Evolutionary conservation across 352 stramenopile genomes (phyloP), one percentile per base, ranked within the genome.

Genomic region (Peronospora destructor): DNA sequence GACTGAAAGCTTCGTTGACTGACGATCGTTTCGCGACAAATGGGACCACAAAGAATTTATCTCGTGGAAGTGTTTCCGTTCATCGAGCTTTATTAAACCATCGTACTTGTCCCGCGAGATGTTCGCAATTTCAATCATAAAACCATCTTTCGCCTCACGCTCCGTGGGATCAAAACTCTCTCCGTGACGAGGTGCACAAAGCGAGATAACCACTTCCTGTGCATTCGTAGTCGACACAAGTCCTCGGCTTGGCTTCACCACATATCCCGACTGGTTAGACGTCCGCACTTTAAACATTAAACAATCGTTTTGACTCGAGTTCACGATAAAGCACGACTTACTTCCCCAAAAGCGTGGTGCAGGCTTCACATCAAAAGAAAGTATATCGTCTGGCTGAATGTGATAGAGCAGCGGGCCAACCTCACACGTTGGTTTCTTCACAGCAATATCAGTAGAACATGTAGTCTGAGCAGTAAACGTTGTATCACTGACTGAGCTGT

Each of bases 251-350:
- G 80, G 80, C 42, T 88, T 81, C 9, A 91, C 76, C 21, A 77
- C 76, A 47, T 91, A 91, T 2, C 73, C 77, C 3, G 63, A 68
- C 38, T 84, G 75, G 59, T 91, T 87, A 6, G 80, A 87, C 13
- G 77, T 91, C 55, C 84, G 85, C 50, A 91, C 66, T 48, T 87
- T 89, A 44, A 87, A 91, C 9, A 59, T 66, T 2, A 91, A 59
- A 17, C 74, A 81, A 25, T 71, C 57, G 10, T 48, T 57, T 12
- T 68, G 68, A 25, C 74, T 74, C 4, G 56, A 59, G 45, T 90
- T 90, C 2, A 79, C 71, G 21, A 90, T 64, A 48, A 78, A 85
- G 12, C 85, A 71, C 21, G 73, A 74, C 30, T 57, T 66, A 16
- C 37, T 49, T 34, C 59, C 50, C 60, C 76, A 68, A 39, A 64